Evolutionary conservation across 2,329 filamentous ascomycete genomes (phyloP), one percentile per base, ranked within the genome.

Genomic region (Zasmidium citrigriseum): DNA sequence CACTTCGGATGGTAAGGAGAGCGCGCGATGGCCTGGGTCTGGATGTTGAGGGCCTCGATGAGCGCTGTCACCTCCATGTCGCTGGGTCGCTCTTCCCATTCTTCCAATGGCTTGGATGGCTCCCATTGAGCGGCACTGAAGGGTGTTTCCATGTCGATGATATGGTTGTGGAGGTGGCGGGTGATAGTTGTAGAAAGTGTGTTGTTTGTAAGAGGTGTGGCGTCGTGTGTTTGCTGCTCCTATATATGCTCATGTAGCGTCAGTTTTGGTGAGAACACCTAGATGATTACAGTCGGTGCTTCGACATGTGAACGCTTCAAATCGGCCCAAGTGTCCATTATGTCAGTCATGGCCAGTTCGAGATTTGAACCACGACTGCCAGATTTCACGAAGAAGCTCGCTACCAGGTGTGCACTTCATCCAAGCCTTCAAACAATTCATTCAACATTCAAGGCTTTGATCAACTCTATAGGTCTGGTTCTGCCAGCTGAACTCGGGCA

Each of bases 1-100:
- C 18, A 9, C 2, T 21, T 48, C 2, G 70, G 65, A 34, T 72
- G 64, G 59, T 72, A 72, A 7, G 70, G 67, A 62, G 54, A 2
- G 34, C 38, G 16, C 1, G 41, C 29, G 24, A 70, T 58, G 3
- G 29, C 46, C 4, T 54, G 55, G 1, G 67, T 69, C 16, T 66
- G 53, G 5, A 46, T 24, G 7, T 46, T 61, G 49, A 63, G 55
- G 12, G 25, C 41, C 2, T 5, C 23, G 18, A 55, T 47, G 20
- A 63, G 45, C 3, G 46, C 25, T 1, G 29, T 34, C 12, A 64
- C 12, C 14, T 59, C 38, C 12, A n/a, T 20, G 7, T 56, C 23
- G 45, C 50, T 34, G 10, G 56, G 50, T 12, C 16, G 49, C 23
- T 27, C 49, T 14, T 61, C 50, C 52, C 58, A 57, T 4, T 52